Evolutionary conservation across 1,284 basidiomycete genomes (phyloP).

Genomic region (Athelia psychrophila): DNA sequence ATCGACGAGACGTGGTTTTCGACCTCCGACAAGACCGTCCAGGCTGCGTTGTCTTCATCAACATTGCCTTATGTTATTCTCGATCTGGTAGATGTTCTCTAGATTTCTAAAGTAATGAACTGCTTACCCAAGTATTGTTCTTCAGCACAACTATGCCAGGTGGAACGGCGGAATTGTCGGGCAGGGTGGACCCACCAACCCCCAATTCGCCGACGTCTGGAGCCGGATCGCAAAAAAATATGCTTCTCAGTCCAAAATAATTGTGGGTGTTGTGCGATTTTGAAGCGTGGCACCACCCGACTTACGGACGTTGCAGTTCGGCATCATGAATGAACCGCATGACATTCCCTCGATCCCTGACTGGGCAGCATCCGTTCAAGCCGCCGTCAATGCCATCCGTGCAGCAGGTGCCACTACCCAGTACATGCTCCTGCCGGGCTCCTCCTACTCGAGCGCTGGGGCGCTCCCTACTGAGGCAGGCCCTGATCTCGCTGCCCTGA

Average conservation of each 20-base stretch:
- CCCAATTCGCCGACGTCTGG: slow-evolving; percentile 55
- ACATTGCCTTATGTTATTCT: slow-evolving; percentile 15
- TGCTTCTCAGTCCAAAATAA: slow-evolving; percentile 14
- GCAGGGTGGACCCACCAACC: slow-evolving; percentile 58
- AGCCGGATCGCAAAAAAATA: slow-evolving; percentile 49
- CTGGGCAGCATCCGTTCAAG: slow-evolving; percentile 46
- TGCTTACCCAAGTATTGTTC: not conserved
- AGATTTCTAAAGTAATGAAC: no score
- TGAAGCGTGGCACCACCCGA: not conserved
- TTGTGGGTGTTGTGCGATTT: not conserved
- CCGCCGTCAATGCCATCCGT: slow-evolving; percentile 48
- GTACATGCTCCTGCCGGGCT: slow-evolving; percentile 44
- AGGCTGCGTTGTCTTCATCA: slow-evolving; percentile 19
- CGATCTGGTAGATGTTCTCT: slow-evolving; percentile 1
- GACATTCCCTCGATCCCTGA: slow-evolving; percentile 38
- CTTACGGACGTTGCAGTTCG: slow-evolving; percentile 23
- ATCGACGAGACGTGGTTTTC: slow-evolving; percentile 45
- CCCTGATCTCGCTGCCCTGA: slow-evolving; percentile 46
- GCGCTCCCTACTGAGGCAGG: slow-evolving; percentile 50
- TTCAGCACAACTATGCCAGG: slow-evolving; percentile 60
- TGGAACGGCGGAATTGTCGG: slow-evolving; percentile 52
- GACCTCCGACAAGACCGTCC: slow-evolving; percentile 50
- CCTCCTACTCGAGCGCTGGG: slow-evolving; percentile 41
- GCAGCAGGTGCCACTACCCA: slow-evolving; percentile 42
- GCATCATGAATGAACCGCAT: slow-evolving; percentile 54